Percentiles rank a stretch among this genome's conserved stretches.
These are phyloP conservation scores for Solanum corneliomulleri DNA, from an alignment of 257 asterid genomes.

Conservation along the genomic window DNA sequence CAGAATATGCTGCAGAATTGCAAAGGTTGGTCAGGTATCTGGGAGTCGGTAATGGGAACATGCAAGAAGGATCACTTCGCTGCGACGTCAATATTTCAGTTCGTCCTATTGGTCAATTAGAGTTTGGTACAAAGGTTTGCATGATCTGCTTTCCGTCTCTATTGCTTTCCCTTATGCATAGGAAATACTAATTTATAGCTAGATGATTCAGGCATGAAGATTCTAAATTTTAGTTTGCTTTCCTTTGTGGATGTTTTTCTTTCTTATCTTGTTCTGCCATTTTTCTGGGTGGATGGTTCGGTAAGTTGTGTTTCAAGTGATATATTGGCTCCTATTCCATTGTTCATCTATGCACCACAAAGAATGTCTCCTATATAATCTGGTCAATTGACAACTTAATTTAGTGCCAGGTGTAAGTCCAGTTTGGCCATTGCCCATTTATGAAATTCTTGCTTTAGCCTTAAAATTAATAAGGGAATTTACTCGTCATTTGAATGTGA, in stretches of 20 bases:
- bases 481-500: background rate
- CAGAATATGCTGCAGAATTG: constrained; percentile 93
- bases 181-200: background rate
- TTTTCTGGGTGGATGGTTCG: background rate
- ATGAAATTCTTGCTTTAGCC: background rate
- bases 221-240: background rate
- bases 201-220: background rate
- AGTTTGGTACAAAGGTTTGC: constrained; percentile 88
- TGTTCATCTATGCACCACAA: background rate
- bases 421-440: background rate
- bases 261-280: background rate
- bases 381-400: background rate
- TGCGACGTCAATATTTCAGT: constrained; percentile 94
- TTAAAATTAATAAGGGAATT: background rate
- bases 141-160: background rate
- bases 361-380: background rate
- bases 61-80: constrained; percentile 98
- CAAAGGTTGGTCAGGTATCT: constrained; percentile 93
- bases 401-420: background rate
- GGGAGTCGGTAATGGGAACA: constrained; percentile 91
- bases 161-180: background rate
- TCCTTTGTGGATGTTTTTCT: background rate
- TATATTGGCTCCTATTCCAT: background rate
- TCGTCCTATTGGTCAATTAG: constrained; percentile 78
- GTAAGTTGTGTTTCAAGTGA: background rate